Percentiles rank a stretch among this genome's conserved stretches.
phyloP scores from a whole-genome alignment of 306 rosid genomes.

The Fagus crenata region DNA sequence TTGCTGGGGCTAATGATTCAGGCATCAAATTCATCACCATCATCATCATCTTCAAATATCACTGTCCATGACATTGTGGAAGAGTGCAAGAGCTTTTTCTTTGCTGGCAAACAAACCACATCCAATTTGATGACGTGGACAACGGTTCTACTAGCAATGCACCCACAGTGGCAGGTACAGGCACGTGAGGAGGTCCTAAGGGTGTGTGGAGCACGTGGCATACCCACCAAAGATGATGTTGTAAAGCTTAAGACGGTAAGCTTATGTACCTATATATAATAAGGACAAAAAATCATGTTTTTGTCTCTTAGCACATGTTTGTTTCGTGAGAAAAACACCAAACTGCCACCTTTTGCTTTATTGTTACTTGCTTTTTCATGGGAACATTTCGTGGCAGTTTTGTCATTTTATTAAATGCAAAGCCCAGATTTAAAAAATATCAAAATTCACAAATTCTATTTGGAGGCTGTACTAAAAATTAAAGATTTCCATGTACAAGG shows the following conservation, averaged over 20 bases:
- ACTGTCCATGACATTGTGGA: conserved; percentile 87
- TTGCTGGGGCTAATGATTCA: conserved; percentile 79
- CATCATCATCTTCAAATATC: conserved; percentile 27
- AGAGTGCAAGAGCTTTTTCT: conserved; percentile 97
- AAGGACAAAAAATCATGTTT: conserved; percentile 35
- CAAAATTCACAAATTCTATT: background rate
- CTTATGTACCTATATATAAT: no score
- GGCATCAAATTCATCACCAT: conserved; percentile 43
- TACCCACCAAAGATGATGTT: conserved; percentile 71
- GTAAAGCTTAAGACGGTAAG: conserved; percentile 87
- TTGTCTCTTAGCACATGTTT: conserved; percentile 45
- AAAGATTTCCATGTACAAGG: background rate
- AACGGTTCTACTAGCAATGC: conserved; percentile 90
- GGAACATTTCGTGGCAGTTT: conserved; percentile 18
- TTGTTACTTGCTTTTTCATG: conserved; percentile 8
- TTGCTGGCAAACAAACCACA: conserved; percentile 98
- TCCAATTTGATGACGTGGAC: conserved; percentile 99
- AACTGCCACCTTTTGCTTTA: conserved; percentile 34
- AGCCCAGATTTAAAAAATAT: background rate
- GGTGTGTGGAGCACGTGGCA: conserved; percentile 86
- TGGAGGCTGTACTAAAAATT: background rate
- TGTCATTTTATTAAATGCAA: conserved; percentile 1
- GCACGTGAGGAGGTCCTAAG: conserved; percentile 90
- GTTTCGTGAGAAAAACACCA: conserved; percentile 30
- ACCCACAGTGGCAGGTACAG: conserved; percentile 87